These are phyloP conservation scores for Lycium ferocissimum DNA, from an alignment of 257 asterid genomes.

Conservation along the genomic window DNA sequence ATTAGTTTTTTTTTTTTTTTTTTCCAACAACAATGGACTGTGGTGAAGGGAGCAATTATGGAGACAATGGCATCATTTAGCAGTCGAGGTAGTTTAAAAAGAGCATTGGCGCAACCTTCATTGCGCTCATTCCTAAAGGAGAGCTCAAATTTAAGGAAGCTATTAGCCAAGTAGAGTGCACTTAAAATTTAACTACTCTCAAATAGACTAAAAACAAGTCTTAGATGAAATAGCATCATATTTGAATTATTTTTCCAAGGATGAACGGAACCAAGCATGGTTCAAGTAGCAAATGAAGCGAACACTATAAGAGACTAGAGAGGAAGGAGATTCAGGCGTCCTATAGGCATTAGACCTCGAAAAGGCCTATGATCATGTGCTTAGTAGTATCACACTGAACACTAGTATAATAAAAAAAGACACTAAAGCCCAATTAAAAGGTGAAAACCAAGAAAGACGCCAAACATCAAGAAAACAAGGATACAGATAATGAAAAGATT, in stretches of 20 bases:
- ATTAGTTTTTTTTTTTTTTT: background rate
- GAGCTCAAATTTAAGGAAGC: background rate
- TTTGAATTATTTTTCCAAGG: background rate
- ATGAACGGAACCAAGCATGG: background rate
- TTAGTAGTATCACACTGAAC: background rate
- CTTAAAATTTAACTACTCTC: conserved; percentile 12
- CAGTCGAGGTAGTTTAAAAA: background rate
- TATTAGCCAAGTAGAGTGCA: conserved; percentile 1
- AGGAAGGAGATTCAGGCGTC: background rate
- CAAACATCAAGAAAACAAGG: background rate
- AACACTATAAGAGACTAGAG: background rate
- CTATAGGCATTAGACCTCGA: background rate
- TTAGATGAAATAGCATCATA: background rate
- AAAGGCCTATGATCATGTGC: background rate
- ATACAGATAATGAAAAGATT: background rate
- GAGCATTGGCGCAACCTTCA: conserved; percentile 12
- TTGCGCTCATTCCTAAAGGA: background rate
- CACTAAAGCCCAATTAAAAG: background rate
- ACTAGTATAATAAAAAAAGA: background rate
- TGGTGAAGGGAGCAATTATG: conserved; percentile 17
- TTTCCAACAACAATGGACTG: background rate
- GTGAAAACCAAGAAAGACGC: background rate
- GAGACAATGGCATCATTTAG: background rate
- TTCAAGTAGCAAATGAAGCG: background rate
- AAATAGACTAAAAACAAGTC: background rate